Percentiles rank a stretch among this genome's conserved stretches.
These are phyloP conservation scores for Aureobasidium zeae DNA, from an alignment of 2,329 filamentous ascomycete species.

Conservation along the genomic window DNA sequence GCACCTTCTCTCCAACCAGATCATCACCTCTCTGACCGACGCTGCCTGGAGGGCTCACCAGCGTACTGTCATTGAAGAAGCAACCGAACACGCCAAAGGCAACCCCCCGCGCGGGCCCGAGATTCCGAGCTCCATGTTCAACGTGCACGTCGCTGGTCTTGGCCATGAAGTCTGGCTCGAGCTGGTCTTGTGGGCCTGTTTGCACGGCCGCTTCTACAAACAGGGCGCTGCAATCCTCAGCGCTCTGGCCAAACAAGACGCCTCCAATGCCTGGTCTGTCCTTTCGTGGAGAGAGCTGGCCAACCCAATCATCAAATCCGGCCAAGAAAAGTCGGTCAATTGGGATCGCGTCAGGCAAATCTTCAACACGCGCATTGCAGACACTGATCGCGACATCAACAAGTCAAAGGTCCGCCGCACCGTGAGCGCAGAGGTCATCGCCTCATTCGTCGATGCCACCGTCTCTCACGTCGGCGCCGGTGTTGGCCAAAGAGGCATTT, in stretches of 20 bases:
- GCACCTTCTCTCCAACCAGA: slow-evolving; percentile 39
- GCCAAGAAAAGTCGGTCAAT: slow-evolving; percentile 22
- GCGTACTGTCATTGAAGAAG: slow-evolving; percentile 23
- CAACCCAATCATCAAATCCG: slow-evolving; percentile 22
- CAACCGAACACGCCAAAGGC: slow-evolving; percentile 27
- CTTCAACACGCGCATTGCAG: slow-evolving; percentile 21
- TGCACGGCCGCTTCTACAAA: slow-evolving; percentile 39
- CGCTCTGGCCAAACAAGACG: slow-evolving; percentile 20
- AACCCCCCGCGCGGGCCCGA: slow-evolving; percentile 35
- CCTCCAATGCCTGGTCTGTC: slow-evolving; percentile 23
- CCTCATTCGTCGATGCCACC: slow-evolving; percentile 46
- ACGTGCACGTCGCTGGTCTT: slow-evolving; percentile 32
- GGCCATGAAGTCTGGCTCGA: slow-evolving; percentile 43
- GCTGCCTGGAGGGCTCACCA: slow-evolving; percentile 42
- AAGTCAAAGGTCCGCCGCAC: slow-evolving; percentile 32
- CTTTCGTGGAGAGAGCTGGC: slow-evolving; percentile 37
- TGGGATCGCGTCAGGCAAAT: slow-evolving; percentile 26
- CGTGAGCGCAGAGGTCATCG: slow-evolving; percentile 50
- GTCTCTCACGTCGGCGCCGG: slow-evolving; percentile 38
- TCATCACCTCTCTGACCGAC: slow-evolving; percentile 42
- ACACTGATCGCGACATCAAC: not conserved
- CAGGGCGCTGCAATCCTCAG: slow-evolving; percentile 35
- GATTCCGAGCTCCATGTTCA: slow-evolving; percentile 36
- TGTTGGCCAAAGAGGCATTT: slow-evolving; percentile 33
- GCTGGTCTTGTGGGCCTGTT: slow-evolving; percentile 43